Evolutionary conservation across 257 asterid species (phyloP).

Genomic region (Jacaranda mimosifolia): DNA sequence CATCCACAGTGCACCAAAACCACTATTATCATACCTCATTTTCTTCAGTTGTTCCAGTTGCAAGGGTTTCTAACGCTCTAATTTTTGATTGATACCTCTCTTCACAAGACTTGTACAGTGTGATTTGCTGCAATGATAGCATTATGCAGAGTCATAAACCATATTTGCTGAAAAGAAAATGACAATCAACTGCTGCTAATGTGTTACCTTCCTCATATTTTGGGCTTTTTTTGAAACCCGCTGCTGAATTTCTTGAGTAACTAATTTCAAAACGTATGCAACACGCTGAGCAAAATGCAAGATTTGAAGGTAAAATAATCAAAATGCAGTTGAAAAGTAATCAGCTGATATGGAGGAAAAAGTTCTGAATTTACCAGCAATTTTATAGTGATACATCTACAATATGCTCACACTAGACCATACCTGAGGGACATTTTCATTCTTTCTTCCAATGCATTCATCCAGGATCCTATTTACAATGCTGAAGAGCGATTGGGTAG

Average conservation of each 20-base stretch:
- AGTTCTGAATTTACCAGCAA: background rate
- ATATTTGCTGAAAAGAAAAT: constrained; percentile 27
- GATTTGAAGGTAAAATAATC: constrained; percentile 35
- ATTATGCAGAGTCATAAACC: constrained; percentile 32
- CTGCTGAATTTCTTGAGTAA: constrained; percentile 87
- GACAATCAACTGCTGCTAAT: constrained; percentile 29
- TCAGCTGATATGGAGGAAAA: constrained; percentile 16
- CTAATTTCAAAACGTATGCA: constrained; percentile 80
- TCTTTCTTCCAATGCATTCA: constrained; percentile 78
- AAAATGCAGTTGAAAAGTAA: constrained; percentile 29
- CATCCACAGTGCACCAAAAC: constrained; percentile 15
- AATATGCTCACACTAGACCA: constrained; percentile 32
- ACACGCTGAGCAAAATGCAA: constrained; percentile 62
- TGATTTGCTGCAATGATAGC: constrained; percentile 73
- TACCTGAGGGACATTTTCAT: constrained; percentile 89
- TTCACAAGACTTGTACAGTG: constrained; percentile 79
- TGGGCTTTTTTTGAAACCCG: constrained; percentile 74
- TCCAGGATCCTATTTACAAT: constrained; percentile 70
- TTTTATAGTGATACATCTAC: constrained; percentile 29
- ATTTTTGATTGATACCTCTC: constrained; percentile 73
- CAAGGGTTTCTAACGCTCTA: constrained; percentile 83
- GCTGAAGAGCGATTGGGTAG: constrained; percentile 77
- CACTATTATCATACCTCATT: constrained; percentile 64
- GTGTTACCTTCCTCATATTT: constrained; percentile 72
- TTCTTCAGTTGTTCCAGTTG: constrained; percentile 83